phyloP scores from a whole-genome alignment of 2,329 filamentous ascomycete species.

The Trichoderma sp. region DNA sequence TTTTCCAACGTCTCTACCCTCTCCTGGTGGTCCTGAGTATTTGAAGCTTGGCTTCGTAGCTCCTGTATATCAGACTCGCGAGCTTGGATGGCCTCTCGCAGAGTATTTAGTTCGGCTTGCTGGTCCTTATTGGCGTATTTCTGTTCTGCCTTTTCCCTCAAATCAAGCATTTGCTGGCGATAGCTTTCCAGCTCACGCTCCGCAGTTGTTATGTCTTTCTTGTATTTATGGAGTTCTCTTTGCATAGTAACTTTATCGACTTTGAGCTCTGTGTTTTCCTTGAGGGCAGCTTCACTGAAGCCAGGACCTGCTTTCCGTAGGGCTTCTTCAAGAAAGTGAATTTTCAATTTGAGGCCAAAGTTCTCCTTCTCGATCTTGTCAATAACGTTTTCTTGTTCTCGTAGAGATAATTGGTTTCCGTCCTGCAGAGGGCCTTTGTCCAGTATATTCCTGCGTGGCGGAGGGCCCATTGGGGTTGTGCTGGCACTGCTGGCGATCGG shows the following conservation, averaged over 20 bases:
- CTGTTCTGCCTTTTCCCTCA: slow-evolving; percentile 79
- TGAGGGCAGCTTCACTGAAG: slow-evolving; percentile 84
- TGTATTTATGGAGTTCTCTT: slow-evolving; percentile 81
- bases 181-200: slow-evolving; percentile 87
- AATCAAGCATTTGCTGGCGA: slow-evolving; percentile 76
- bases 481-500: slow-evolving; percentile 78
- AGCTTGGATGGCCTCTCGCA: slow-evolving; percentile 61
- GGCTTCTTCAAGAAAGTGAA: slow-evolving; percentile 93
- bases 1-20: slow-evolving; percentile 70
- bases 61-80: slow-evolving; percentile 65
- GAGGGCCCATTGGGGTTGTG: slow-evolving; percentile 77
- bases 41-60: slow-evolving; percentile 62
- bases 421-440: slow-evolving; percentile 74
- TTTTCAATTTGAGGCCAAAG: slow-evolving; percentile 94
- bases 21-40: slow-evolving; percentile 59
- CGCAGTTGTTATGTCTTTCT: slow-evolving; percentile 79
- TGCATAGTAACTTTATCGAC: slow-evolving; percentile 90
- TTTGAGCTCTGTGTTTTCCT: slow-evolving; percentile 95
- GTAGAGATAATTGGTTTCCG: slow-evolving; percentile 86
- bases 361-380: slow-evolving; percentile 98
- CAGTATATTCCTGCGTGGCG: slow-evolving; percentile 64
- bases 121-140: slow-evolving; percentile 74
- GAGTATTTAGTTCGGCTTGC: slow-evolving; percentile 60
- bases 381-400: slow-evolving; percentile 94
- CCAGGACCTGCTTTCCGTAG: slow-evolving; percentile 85